phyloP scores from a whole-genome alignment of 352 stramenopile species.

The Phytophthora podocarpi region DNA sequence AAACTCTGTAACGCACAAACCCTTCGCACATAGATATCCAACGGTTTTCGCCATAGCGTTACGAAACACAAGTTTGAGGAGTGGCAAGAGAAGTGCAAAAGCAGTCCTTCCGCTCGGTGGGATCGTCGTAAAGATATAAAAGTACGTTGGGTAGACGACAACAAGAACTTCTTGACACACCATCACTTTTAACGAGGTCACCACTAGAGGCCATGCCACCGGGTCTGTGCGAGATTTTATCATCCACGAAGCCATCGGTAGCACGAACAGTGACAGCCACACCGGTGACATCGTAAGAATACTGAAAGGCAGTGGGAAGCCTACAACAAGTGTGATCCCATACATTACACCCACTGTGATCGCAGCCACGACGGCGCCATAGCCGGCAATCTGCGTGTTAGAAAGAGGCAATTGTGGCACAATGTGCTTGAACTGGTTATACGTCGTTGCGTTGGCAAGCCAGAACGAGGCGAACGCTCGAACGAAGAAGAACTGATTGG shows the following conservation, averaged over 20 bases:
- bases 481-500: constrained; percentile 18
- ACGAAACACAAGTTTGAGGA: constrained; percentile 35
- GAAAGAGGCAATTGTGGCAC: constrained; percentile 8
- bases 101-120: background rate
- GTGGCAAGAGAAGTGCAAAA: constrained; percentile 32
- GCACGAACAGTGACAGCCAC: constrained; percentile 11
- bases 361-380: constrained; percentile 5
- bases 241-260: constrained; percentile 4
- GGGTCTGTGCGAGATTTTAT: constrained; percentile 5
- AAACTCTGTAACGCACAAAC: constrained; percentile 46
- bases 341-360: constrained; percentile 5
- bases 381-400: background rate
- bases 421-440: constrained; percentile 25
- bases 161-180: constrained; percentile 24
- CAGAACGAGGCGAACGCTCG: constrained; percentile 17
- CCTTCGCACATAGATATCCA: constrained; percentile 13
- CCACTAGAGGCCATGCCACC: background rate
- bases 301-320: constrained; percentile 43
- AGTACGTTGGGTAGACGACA: constrained; percentile 37
- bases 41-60: constrained; percentile 19
- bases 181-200: constrained; percentile 18
- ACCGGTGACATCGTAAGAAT: constrained; percentile 19
- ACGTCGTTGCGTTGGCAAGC: constrained; percentile 12
- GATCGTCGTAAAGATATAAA: constrained; percentile 26
- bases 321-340: constrained; percentile 17